These are phyloP conservation scores for Sordariomycetes sp. DNA, from an alignment of 2,329 filamentous ascomycete species.

Conservation along the genomic window DNA sequence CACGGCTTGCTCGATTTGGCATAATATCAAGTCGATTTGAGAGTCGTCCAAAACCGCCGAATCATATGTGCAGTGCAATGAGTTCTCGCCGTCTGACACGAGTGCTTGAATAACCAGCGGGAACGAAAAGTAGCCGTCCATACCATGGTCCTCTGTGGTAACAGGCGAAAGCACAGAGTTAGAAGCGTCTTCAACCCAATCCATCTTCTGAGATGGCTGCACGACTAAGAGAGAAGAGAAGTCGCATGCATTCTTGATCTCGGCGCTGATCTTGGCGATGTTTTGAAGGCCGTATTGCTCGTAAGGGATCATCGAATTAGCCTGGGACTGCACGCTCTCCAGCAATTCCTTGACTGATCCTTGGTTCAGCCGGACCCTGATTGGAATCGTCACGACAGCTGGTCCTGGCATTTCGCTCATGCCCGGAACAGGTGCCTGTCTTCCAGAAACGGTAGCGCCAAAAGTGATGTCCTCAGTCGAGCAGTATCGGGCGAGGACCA, in stretches of 20 bases:
- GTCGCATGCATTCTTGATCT: slow-evolving; percentile 9
- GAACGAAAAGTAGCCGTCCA: slow-evolving; percentile 6
- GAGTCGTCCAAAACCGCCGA: neutral
- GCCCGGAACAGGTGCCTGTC: slow-evolving; percentile 5
- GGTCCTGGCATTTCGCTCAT: slow-evolving; percentile 8
- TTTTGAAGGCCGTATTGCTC: slow-evolving; percentile 14
- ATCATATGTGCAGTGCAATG: neutral
- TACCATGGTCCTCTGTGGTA: no score
- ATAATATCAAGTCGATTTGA: neutral
- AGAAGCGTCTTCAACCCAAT: neutral
- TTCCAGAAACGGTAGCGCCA: slow-evolving; percentile 7
- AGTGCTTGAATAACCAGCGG: slow-evolving; percentile 14
- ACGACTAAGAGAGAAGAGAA: slow-evolving; percentile 12
- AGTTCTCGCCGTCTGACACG: slow-evolving; percentile 9
- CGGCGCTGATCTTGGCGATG: slow-evolving; percentile 9
- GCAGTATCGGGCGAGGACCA: slow-evolving; percentile 4
- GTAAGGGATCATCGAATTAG: slow-evolving; percentile 10
- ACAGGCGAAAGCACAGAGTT: no score
- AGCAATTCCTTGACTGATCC: slow-evolving; percentile 7
- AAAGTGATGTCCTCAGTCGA: slow-evolving; percentile 7
- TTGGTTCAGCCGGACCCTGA: slow-evolving; percentile 4
- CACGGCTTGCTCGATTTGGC: neutral
- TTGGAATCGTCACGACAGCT: slow-evolving; percentile 8
- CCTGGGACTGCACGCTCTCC: slow-evolving; percentile 6
- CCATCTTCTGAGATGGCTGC: slow-evolving; percentile 3